Conservation (phyloP, 225 moss, liverwort and hornwort genomes). For the Thuidium tamariscinum region DNA sequence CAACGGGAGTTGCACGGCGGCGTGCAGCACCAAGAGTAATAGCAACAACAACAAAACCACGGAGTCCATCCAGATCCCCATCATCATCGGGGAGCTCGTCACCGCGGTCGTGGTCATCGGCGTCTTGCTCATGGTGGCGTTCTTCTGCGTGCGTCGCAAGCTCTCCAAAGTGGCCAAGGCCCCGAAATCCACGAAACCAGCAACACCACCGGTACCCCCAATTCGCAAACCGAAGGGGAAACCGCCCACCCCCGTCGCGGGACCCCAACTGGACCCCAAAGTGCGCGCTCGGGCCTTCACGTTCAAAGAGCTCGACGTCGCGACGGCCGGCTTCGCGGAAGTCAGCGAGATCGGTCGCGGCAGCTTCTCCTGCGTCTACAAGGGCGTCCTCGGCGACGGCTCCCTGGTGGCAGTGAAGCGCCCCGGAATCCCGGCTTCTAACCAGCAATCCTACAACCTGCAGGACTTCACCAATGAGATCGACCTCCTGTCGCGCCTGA, state of each 20-base stretch:
- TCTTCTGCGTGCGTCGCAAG: constrained; percentile 55
- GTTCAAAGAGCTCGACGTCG: constrained; percentile 40
- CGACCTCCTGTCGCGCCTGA: constrained; percentile 53
- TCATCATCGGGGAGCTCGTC: constrained; percentile 65
- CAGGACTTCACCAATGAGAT: constrained; percentile 62
- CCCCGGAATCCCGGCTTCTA: constrained; percentile 3
- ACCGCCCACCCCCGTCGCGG: neutral
- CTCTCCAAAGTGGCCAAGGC: constrained; percentile 4
- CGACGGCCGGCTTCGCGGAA: constrained; percentile 24
- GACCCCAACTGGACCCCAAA: constrained; percentile 15
- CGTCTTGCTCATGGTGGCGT: constrained; percentile 48
- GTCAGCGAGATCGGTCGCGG: constrained; percentile 45
- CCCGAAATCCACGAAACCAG: neutral
- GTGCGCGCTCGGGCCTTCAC: constrained; percentile 42
- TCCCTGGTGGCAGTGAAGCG: constrained; percentile 47
- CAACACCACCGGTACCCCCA: neutral
- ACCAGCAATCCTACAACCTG: constrained; percentile 24
- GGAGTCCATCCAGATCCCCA: constrained; percentile 58
- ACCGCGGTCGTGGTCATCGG: constrained; percentile 57
- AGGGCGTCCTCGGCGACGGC: constrained; percentile 35
- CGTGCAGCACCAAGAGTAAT: constrained; percentile 2
- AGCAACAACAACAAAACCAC: neutral
- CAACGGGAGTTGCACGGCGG: constrained; percentile 11
- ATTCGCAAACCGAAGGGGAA: constrained; percentile 16
- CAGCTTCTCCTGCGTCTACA: constrained; percentile 58